Evolutionary conservation across 768 basidiomycete species (phyloP), one percentile per base, ranked within the genome.

Genomic region (Heimioporus sp.): DNA sequence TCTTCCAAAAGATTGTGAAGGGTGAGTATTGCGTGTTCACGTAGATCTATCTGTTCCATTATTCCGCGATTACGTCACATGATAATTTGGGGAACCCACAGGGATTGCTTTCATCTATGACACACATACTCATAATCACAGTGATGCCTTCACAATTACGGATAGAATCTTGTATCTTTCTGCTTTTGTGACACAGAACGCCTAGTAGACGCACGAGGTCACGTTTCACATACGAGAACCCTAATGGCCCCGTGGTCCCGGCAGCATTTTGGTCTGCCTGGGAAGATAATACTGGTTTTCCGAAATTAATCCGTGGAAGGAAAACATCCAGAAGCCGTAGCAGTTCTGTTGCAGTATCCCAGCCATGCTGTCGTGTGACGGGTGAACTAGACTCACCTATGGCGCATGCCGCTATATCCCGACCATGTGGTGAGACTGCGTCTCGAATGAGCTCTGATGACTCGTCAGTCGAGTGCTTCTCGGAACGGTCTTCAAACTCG

Each of bases 151-250:
- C 87, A 56, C 78, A 82, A 34, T 68, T 68, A 44, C 93, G 79
- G 37, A 86, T 77, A 10, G 83, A 79, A 67, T 96, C 89, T 64
- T 95, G 93, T 38, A 86, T 82, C 30, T 69, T 74, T 63, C 70
- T 82, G 57, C 78, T 76, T 41, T 78, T 80, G 62, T 89, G 80
- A 47, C 82, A 83, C 12, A 96, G 69, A 43, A 90, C 78, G 7
- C 91, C 92, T n/a, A 96, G 73, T 12, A 96, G 73, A 16, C 90
- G 86, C n/a, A 94, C 89, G 35, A 97, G 77, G 70, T 95, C 91
- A 41, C 92, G 80, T 69, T 96, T 96, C 53, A 97, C 73, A 65
- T 91, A 90, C 1, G 80, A 76, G 66, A 96, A 93, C 13, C 87
- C 84, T n/a, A 77, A 73, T 40, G 73, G 63, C 48, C 79, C 80